Evolutionary conservation across 192 early-diverging fungal genomes (phyloP), one percentile per base, ranked within the genome.

Genomic region (Coemansia sp.): DNA sequence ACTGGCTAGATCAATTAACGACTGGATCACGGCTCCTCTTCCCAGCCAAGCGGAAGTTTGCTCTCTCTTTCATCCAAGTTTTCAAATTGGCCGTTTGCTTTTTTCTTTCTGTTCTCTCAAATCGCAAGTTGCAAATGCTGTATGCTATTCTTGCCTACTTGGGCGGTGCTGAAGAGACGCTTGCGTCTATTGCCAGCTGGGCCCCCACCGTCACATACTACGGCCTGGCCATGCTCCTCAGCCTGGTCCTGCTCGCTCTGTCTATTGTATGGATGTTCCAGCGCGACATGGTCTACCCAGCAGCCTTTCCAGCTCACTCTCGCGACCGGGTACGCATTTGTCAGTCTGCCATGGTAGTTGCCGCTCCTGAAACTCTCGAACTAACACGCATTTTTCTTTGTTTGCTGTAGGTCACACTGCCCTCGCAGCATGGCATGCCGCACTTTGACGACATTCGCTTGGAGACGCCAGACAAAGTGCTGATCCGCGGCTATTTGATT

Each of bases 401-500:
- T 22, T 43, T 43, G 42, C 3, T 57, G 24, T 70, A 88, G 86
- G 87, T 89, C 3, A 76, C 85, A 19, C 83, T 87, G 48, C 89
- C 89, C 17, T 87, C 87, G 26, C 83, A 89, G 21, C 87, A 77
- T 68, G 84, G 77, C 3, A 75, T 91, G 70, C 84, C 87, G 35
- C 79, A 85, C 58, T 83, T 87, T 64, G 87, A 89, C 48, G 87
- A 90, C 15, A 71, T 92, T 8, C 80, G 75, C 2, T 74, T 98
- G 52, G 84, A 68, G 42, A 93, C 95, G 10, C 83, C 84, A 21
- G 95, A 98, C 75, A 85, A 84, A 26, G 87, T 96, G 36, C 76
- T 86, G 44, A 83, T 98, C 53, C 84, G 82, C 35, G 89, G 85
- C 1, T 96, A 93, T 71, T 59, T 90, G 58, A 96, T 94, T 59